These are phyloP conservation scores for Podospora didyma DNA, from an alignment of 495 filamentous ascomycete species.

Conservation along the genomic window DNA sequence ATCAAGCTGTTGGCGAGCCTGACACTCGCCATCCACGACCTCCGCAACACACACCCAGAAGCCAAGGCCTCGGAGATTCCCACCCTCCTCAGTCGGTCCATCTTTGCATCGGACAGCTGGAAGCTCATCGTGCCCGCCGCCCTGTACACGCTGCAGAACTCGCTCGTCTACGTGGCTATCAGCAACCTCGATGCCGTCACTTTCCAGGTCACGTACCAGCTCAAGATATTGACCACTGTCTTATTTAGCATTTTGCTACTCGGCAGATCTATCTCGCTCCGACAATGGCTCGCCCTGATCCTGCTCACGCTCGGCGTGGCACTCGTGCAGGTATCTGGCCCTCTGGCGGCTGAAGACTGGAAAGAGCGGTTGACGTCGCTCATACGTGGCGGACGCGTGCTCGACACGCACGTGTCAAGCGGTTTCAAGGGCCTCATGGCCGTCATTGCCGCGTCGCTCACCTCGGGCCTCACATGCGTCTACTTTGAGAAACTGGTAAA, in stretches of 20 bases:
- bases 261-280: conserved; percentile 46
- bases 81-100: conserved; percentile 48
- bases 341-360: conserved; percentile 45
- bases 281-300: conserved; percentile 61
- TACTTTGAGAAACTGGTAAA: conserved; percentile 73
- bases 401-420: conserved; percentile 26
- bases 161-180: conserved; percentile 65
- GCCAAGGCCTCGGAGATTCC: conserved; percentile 56
- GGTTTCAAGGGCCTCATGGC: conserved; percentile 54
- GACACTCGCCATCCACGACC: conserved; percentile 37
- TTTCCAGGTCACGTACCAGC: conserved; percentile 69
- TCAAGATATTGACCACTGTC: conserved; percentile 67
- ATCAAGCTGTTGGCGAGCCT: conserved; percentile 63
- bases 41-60: conserved; percentile 52
- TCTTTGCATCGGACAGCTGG: conserved; percentile 71
- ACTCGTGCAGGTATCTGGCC: conserved; percentile 51
- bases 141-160: conserved; percentile 67
- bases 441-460: conserved; percentile 56
- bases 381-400: conserved; percentile 8
- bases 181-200: conserved; percentile 67
- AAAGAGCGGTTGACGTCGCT: conserved; percentile 47
- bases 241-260: conserved; percentile 62
- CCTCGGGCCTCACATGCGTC: conserved; percentile 62
- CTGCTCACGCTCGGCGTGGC: conserved; percentile 61
- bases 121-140: conserved; percentile 67